Percentiles rank a stretch among this genome's conserved stretches.
These are phyloP conservation scores for Arthonia radiata DNA, from an alignment of 495 filamentous ascomycete genomes.

Conservation along the genomic window DNA sequence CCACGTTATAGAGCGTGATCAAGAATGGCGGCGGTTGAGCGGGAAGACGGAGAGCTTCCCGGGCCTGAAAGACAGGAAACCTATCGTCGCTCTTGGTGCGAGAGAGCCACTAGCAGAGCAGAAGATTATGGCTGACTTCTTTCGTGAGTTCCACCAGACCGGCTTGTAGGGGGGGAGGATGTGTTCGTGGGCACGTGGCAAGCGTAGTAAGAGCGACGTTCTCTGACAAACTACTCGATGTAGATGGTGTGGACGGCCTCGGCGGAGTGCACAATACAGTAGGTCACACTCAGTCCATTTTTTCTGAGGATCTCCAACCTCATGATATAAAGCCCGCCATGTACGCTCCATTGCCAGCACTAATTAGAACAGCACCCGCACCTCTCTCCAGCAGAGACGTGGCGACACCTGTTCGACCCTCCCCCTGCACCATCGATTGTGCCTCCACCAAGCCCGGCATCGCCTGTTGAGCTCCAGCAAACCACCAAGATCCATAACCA, in stretches of 20 bases:
- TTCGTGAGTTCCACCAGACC: conserved; percentile 46
- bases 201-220: too few species aligned
- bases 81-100: conserved; percentile 67
- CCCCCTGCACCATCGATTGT: conserved; percentile 16
- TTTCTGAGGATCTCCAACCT: too few species aligned
- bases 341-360: background rate
- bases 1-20: conserved; percentile 75
- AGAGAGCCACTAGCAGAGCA: conserved; percentile 67
- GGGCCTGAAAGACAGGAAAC: conserved; percentile 39
- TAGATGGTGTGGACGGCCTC: conserved; percentile 77
- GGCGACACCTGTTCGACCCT: conserved; percentile 57
- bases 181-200: too few species aligned
- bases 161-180: too few species aligned
- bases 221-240: too few species aligned
- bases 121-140: conserved; percentile 65
- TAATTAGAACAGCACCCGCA: conserved; percentile 75
- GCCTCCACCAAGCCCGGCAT: conserved; percentile 14
- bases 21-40: conserved; percentile 49
- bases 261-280: conserved; percentile 71
- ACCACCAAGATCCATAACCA: conserved; percentile 9
- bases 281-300: conserved; percentile 15
- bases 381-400: conserved; percentile 56
- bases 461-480: conserved; percentile 13
- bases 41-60: conserved; percentile 43
- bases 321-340: conserved; percentile 1